phyloP scores from a whole-genome alignment of 1,139 yeast species.

The Kurtzmaniella quercitrusa region DNA sequence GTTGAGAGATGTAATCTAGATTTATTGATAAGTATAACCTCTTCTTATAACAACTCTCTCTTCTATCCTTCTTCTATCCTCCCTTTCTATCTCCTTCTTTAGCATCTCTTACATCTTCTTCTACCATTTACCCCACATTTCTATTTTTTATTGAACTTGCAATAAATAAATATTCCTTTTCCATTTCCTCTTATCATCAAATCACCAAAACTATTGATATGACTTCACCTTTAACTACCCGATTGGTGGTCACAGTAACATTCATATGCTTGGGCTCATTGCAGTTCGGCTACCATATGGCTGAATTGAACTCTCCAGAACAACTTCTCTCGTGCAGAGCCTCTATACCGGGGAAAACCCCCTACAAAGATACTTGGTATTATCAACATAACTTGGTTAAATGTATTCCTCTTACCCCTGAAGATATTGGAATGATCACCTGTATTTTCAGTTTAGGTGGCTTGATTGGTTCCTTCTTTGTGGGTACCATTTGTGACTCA shows the following conservation, averaged over 20 bases:
- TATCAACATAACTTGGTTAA: conserved; percentile 31
- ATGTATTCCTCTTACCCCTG: conserved; percentile 59
- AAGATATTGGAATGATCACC: conserved; percentile 75
- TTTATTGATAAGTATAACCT: too few species aligned
- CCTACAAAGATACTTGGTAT: conserved; percentile 33
- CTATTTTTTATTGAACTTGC: too few species aligned
- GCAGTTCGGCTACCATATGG: conserved; percentile 50
- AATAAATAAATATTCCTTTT: too few species aligned
- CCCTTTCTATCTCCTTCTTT: too few species aligned
- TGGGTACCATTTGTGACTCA: conserved; percentile 65
- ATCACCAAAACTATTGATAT: too few species aligned
- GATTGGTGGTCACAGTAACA: conserved; percentile 26
- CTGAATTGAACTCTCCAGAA: conserved; percentile 46
- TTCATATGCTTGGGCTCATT: conserved; percentile 42
- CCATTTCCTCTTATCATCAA: neutral
- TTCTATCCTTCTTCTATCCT: too few species aligned
- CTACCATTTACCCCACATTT: too few species aligned
- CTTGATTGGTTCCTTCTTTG: conserved; percentile 66
- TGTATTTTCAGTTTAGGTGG: conserved; percentile 88
- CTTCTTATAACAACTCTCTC: too few species aligned
- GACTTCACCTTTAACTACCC: conserved; percentile 15
- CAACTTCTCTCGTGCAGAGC: conserved; percentile 34
- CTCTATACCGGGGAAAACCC: conserved; percentile 25
- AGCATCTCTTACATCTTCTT: too few species aligned
- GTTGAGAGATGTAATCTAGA: too few species aligned